Evolutionary conservation across 768 basidiomycete genomes (phyloP).

Genomic region (Amanita rimosa): DNA sequence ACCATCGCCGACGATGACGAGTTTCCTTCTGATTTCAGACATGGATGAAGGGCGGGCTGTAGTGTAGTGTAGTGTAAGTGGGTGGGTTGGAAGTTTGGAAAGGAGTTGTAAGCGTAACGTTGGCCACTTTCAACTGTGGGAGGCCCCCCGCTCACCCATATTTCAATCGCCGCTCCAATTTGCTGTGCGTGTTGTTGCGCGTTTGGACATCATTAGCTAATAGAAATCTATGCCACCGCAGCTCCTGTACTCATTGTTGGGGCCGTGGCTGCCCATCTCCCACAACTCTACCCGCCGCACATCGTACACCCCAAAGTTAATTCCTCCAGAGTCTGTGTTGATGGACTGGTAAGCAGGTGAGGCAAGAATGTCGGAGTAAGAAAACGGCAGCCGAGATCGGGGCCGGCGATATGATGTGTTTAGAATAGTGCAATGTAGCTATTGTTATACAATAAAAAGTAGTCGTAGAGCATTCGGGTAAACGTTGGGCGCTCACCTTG

Average conservation of each 20-base stretch:
- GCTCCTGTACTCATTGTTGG: conserved; percentile 51
- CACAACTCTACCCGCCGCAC: conserved; percentile 55
- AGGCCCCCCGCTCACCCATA: background rate
- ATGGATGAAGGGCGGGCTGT: conserved; percentile 31
- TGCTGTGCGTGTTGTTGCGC: conserved; percentile 4
- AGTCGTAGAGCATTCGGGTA: too few species aligned
- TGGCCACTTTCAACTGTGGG: background rate
- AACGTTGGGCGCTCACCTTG: conserved; percentile 25
- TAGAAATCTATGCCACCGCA: conserved; percentile 22
- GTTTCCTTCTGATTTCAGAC: conserved; percentile 97
- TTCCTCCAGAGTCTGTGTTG: too few species aligned
- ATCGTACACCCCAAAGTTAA: conserved; percentile 38
- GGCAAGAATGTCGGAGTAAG: conserved; percentile 24
- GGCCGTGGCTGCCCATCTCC: conserved; percentile 58
- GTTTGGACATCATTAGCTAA: background rate
- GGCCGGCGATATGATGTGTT: conserved; percentile 36
- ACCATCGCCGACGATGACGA: conserved; percentile 98
- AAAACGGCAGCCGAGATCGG: conserved; percentile 21
- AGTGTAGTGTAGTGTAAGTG: too few species aligned
- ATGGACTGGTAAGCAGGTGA: conserved; percentile 3
- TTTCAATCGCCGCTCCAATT: conserved; percentile 6
- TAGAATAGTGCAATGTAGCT: conserved; percentile 41
- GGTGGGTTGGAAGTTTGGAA: background rate
- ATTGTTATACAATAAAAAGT: too few species aligned
- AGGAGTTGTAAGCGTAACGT: background rate